Evolutionary conservation across 2,329 filamentous ascomycete genomes (phyloP), one percentile per base, ranked within the genome.

Genomic region (Ceratocystiopsis brevicomis): DNA sequence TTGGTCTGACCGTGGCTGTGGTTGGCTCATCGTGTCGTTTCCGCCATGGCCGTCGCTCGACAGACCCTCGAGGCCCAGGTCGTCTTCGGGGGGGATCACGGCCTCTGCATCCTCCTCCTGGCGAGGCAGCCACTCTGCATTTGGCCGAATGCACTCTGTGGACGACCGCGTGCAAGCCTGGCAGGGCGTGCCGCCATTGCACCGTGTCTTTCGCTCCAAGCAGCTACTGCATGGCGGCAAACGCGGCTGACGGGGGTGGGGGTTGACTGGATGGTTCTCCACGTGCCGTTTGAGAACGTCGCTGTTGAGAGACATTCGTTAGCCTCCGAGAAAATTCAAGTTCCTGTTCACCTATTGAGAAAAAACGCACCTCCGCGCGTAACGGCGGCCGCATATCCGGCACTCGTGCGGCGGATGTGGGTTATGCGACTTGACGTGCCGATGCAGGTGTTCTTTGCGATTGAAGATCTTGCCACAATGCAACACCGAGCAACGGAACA

Each of bases 241-340:
- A 6, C 36, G 36, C 4, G 39, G 43, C 36, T 38, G 43, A 6
- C 43, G 39, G 4, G 43, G 32, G 10, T 41, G 36, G 11, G 39
- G 37, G 32, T 42, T 42, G n/a, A 37, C 39, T 6, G 43, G 43
- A 6, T 45, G 43, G 39, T 45, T 41, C 36, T 42, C 39, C 3
- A 45, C 6, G 19, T 45, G 43, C 18, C 43, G 43, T 13, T 42
- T 41, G 16, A 45, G 43, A 14, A 45, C 43, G 37, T 45, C 43
- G 32, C 43, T 45, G 32, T 15, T 32, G 18, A n/a, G 13, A 12
- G 33, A 11, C 25, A 14, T 12, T 21, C 8, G 17, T 16, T 21
- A 17, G 17, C 8, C 25, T 10, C 6, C 2, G 25, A 11, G 25
- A 2, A 8, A 30, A 6, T 8, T 11, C 25, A 11, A 2, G 6